A percentile compares a stretch with the other conserved stretches of the same genome.
Evolutionary conservation across 495 filamentous ascomycete genomes (phyloP).

Genomic region (Tetracladium setigerum): DNA sequence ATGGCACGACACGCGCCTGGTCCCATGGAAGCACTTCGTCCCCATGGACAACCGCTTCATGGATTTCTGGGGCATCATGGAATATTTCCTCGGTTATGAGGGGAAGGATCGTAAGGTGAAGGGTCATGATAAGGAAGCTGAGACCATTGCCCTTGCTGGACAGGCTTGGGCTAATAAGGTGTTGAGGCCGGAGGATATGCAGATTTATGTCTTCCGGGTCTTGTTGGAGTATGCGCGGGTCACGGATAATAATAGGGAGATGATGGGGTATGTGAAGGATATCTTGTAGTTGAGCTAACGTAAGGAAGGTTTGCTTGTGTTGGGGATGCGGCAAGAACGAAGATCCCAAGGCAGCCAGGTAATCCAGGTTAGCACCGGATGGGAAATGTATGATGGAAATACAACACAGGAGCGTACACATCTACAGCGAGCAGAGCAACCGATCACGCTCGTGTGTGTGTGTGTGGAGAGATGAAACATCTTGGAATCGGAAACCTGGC

Average conservation of each 20-base stretch:
- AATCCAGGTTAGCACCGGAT: no score
- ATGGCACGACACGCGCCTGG: slow-evolving; percentile 65
- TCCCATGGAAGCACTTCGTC: slow-evolving; percentile 71
- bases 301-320: no score
- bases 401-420: no score
- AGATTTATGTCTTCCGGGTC: slow-evolving; percentile 60
- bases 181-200: slow-evolving; percentile 64
- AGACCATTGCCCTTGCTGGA: slow-evolving; percentile 53
- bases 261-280: slow-evolving; percentile 56
- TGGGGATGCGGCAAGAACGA: no score
- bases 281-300: slow-evolving; percentile 18
- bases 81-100: slow-evolving; percentile 63
- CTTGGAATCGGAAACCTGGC: no score
- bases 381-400: no score
- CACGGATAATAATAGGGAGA: slow-evolving; percentile 56
- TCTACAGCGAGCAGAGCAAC: no score
- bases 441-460: no score
- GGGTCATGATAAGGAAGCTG: slow-evolving; percentile 50
- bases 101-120: slow-evolving; percentile 25
- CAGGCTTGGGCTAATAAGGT: slow-evolving; percentile 62
- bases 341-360: no score
- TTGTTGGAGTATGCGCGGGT: slow-evolving; percentile 66
- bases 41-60: slow-evolving; percentile 78
- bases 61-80: slow-evolving; percentile 70
- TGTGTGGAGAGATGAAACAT: no score